A percentile compares a stretch with the other conserved stretches of the same genome.
These are phyloP conservation scores for Phaeosphaeriaceae sp. DNA, from an alignment of 2,329 filamentous ascomycete genomes.

Conservation along the genomic window DNA sequence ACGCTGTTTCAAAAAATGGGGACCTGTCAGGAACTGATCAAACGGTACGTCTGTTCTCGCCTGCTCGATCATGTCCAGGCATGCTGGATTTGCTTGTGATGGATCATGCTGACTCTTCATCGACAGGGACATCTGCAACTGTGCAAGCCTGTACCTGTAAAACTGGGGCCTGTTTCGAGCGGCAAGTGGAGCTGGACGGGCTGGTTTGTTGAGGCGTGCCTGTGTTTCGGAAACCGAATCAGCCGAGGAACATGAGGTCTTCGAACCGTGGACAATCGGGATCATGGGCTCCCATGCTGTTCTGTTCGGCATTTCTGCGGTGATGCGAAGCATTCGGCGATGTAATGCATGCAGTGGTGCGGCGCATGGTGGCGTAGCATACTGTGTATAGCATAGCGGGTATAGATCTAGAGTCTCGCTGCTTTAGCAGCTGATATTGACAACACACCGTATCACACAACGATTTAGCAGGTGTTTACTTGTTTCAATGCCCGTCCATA, in stretches of 20 bases:
- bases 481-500: not conserved
- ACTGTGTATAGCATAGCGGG: not conserved
- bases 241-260: not conserved
- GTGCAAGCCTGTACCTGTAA: constrained; percentile 51
- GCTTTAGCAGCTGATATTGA: not conserved
- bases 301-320: not conserved
- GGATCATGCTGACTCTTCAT: constrained; percentile 26
- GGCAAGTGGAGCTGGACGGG: not conserved
- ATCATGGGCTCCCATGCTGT: not conserved
- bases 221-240: not conserved
- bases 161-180: constrained; percentile 12
- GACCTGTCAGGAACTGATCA: constrained; percentile 95
- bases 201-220: not conserved
- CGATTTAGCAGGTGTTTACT: not conserved
- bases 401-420: not conserved
- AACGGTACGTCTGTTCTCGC: constrained; percentile 74
- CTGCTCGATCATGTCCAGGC: constrained; percentile 1
- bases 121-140: constrained; percentile 52
- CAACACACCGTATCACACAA: not conserved
- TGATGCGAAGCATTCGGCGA: not conserved
- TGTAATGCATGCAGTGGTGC: not conserved
- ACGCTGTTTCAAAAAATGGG: constrained; percentile 96
- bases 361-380: not conserved
- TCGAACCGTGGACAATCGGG: not conserved
- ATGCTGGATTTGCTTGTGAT: not conserved